Evolutionary conservation across 176 grass and related monocot species (phyloP).

Genomic region (sorghum (Sorghum bicolor)): DNA sequence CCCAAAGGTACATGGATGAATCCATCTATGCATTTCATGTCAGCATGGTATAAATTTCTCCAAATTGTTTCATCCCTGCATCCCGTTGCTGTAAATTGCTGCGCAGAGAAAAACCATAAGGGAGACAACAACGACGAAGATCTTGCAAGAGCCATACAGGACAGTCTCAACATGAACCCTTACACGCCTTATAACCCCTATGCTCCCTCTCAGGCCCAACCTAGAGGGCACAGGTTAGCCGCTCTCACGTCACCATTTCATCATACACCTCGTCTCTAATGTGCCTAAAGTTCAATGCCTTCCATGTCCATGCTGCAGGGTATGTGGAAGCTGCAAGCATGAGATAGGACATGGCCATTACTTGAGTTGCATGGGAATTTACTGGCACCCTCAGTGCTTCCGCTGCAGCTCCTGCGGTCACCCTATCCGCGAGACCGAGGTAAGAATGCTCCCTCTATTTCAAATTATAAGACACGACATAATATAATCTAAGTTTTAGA

Average conservation of each 20-base stretch:
- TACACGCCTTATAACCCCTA: conserved; percentile 55
- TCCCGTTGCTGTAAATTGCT: conserved; percentile 4
- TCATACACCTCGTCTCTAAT: neutral
- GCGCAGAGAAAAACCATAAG: conserved; percentile 46
- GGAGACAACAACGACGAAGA: conserved; percentile 72
- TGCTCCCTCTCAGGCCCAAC: conserved; percentile 56
- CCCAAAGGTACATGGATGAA: conserved; percentile 44
- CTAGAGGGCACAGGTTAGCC: conserved; percentile 69
- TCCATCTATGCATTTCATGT: neutral
- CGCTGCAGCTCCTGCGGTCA: conserved; percentile 56
- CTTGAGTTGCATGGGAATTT: conserved; percentile 92
- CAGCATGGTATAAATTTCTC: neutral
- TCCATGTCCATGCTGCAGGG: conserved; percentile 36
- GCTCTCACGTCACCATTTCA: neutral
- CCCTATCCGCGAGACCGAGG: conserved; percentile 78
- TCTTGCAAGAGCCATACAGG: conserved; percentile 61
- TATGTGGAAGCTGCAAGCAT: conserved; percentile 76
- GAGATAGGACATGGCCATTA: conserved; percentile 96
- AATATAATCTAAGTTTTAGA: neutral
- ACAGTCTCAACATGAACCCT: conserved; percentile 64
- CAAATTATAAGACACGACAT: neutral
- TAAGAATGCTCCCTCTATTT: conserved; percentile 2
- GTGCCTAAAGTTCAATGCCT: neutral
- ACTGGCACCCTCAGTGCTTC: conserved; percentile 96
- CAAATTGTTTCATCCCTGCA: neutral